Evolutionary conservation across 1,284 basidiomycete genomes (phyloP).

Genomic region (Phlebopus sp.): DNA sequence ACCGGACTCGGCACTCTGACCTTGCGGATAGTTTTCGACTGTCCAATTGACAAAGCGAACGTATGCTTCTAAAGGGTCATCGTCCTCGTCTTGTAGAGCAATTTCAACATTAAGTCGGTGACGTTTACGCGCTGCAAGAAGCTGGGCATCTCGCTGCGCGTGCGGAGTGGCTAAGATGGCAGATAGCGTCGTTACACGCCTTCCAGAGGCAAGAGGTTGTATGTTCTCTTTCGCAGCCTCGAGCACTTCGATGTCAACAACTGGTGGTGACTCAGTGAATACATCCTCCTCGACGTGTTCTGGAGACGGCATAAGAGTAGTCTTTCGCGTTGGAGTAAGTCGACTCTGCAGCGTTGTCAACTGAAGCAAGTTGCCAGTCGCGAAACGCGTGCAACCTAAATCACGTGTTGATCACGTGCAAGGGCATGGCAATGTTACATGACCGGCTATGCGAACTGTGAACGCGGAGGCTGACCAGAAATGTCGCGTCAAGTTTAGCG

Average conservation of each 20-base stretch:
- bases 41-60: slow-evolving; percentile 68
- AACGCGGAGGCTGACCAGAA: no score
- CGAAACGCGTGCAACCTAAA: slow-evolving; percentile 18
- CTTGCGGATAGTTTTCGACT: slow-evolving; percentile 64
- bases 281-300: slow-evolving; percentile 23
- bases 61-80: slow-evolving; percentile 57
- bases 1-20: slow-evolving; percentile 68
- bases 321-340: slow-evolving; percentile 1
- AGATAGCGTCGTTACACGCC: slow-evolving; percentile 71
- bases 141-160: slow-evolving; percentile 64
- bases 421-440: no score
- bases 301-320: slow-evolving; percentile 17
- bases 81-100: slow-evolving; percentile 53
- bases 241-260: slow-evolving; percentile 77
- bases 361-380: neutral
- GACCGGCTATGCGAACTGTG: no score
- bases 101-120: slow-evolving; percentile 54
- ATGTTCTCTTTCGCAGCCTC: slow-evolving; percentile 83
- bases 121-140: slow-evolving; percentile 58
- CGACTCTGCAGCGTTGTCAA: neutral
- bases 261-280: slow-evolving; percentile 21
- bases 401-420: slow-evolving; percentile 25
- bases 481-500: no score
- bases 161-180: slow-evolving; percentile 71
- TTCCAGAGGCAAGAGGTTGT: slow-evolving; percentile 70